Percentiles rank a stretch among this genome's conserved stretches.
Evolutionary conservation across 306 rosid genomes (phyloP).

Genomic region (Lathyrus aphaca): DNA sequence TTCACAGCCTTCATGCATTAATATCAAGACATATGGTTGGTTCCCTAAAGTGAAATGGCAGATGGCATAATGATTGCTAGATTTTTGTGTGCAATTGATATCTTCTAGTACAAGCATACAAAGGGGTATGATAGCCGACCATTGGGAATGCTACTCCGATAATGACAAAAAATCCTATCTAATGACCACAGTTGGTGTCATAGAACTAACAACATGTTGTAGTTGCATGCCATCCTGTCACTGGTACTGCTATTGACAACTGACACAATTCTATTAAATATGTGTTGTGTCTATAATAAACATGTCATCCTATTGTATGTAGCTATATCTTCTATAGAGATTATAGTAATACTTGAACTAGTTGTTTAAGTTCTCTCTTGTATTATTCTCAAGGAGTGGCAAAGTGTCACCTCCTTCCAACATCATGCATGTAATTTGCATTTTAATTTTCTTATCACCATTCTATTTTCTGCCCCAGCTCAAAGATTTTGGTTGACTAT

Average conservation of each 20-base stretch:
- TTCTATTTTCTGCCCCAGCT: not conserved
- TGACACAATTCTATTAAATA: not conserved
- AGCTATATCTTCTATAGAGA: not conserved
- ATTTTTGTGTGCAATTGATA: not conserved
- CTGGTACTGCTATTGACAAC: not conserved
- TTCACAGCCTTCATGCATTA: not conserved
- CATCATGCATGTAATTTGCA: too few relatives aligned
- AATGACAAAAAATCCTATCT: slow-evolving; percentile 4
- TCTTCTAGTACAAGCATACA: slow-evolving; percentile 4
- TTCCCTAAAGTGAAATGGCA: not conserved
- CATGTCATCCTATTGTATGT: slow-evolving; percentile 11
- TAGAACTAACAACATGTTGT: not conserved
- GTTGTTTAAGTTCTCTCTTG: not conserved
- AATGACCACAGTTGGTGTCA: not conserved
- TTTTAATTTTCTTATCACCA: slow-evolving; percentile 4
- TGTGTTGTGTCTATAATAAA: not conserved
- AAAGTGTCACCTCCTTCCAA: slow-evolving; percentile 14
- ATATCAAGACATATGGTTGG: not conserved
- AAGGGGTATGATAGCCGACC: not conserved
- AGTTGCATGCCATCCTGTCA: not conserved
- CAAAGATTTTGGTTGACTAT: slow-evolving; percentile 6
- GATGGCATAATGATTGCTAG: not conserved
- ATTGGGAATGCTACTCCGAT: too few relatives aligned
- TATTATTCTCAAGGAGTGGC: not conserved
- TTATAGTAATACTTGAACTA: not conserved